Evolutionary conservation across 2,329 filamentous ascomycete genomes (phyloP).

Genomic region (Aspergillus viridinutans): DNA sequence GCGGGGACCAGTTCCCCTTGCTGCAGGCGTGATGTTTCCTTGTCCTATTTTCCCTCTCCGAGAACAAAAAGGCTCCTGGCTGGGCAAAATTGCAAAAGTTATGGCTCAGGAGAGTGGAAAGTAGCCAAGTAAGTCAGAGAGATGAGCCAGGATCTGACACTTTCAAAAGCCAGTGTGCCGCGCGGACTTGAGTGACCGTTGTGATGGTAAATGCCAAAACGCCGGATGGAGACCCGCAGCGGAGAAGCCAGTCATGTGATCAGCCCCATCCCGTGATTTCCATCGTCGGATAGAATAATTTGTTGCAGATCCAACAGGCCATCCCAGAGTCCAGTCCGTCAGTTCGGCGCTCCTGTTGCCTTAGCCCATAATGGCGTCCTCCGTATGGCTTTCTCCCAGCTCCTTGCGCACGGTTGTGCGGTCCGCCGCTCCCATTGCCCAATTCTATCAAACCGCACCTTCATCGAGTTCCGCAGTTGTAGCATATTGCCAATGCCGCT

Average conservation of each 20-base stretch:
- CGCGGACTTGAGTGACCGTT: not conserved
- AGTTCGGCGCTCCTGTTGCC: constrained; percentile 6
- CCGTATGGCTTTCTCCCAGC: constrained; percentile 22
- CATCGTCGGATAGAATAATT: not conserved
- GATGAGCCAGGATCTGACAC: not conserved
- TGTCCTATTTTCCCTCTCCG: not conserved
- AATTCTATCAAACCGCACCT: constrained; percentile 1
- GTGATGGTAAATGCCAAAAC: not conserved
- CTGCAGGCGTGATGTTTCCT: not conserved
- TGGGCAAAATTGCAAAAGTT: not conserved
- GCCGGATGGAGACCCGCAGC: not conserved
- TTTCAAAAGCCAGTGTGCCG: not conserved
- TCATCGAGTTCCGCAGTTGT: constrained; percentile 3
- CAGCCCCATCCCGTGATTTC: not conserved
- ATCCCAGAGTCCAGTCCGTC: constrained; percentile 1
- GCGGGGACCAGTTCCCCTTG: not conserved
- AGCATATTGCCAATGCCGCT: constrained; percentile 26
- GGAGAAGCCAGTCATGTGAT: not conserved
- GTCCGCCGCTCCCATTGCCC: constrained; percentile 12
- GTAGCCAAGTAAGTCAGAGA: not conserved
- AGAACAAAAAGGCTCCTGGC: not conserved
- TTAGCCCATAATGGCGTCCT: constrained; percentile 29
- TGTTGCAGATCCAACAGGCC: not conserved
- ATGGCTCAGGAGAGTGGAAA: not conserved
- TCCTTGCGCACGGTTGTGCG: constrained; percentile 17